A percentile compares a stretch with the other conserved stretches of the same genome.
Evolutionary conservation across 2,329 filamentous ascomycete genomes (phyloP).

Genomic region (Penicillium sp.): DNA sequence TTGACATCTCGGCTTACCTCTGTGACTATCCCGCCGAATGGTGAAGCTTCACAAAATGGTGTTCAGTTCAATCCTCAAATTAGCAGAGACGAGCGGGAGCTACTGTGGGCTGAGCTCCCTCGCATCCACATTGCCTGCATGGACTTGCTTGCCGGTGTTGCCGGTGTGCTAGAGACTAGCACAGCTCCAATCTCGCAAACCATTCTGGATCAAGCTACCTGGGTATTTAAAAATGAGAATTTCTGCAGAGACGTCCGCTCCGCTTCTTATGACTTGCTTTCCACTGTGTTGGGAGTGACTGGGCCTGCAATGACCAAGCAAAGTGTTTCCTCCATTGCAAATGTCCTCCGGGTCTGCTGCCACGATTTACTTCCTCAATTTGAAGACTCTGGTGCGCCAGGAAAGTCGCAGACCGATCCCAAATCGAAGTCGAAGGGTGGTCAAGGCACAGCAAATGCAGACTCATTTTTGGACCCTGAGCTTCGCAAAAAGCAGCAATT

Average conservation of each 20-base stretch:
- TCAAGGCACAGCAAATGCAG: conserved; percentile 59
- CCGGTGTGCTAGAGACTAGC: conserved; percentile 60
- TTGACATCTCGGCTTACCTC: conserved; percentile 70
- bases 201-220: conserved; percentile 70
- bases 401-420: conserved; percentile 39
- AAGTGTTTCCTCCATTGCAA: conserved; percentile 63
- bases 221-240: conserved; percentile 64
- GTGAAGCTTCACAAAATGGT: conserved; percentile 46
- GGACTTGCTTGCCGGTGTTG: conserved; percentile 60
- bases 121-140: conserved; percentile 73
- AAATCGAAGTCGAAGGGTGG: conserved; percentile 45
- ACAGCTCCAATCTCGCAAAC: conserved; percentile 63
- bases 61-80: conserved; percentile 72
- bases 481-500: conserved; percentile 31
- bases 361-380: conserved; percentile 65
- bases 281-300: conserved; percentile 60
- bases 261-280: conserved; percentile 62
- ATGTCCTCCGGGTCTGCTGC: conserved; percentile 69
- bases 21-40: conserved; percentile 56
- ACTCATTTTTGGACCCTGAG: conserved; percentile 65
- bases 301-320: conserved; percentile 69
- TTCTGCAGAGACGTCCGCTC: conserved; percentile 58
- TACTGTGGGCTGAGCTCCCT: conserved; percentile 73
- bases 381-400: conserved; percentile 38
- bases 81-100: conserved; percentile 77